Percentiles rank a stretch among this genome's conserved stretches.
Evolutionary conservation across 192 early-diverging fungal genomes (phyloP).

Genomic region (Umbelopsis vinacea): DNA sequence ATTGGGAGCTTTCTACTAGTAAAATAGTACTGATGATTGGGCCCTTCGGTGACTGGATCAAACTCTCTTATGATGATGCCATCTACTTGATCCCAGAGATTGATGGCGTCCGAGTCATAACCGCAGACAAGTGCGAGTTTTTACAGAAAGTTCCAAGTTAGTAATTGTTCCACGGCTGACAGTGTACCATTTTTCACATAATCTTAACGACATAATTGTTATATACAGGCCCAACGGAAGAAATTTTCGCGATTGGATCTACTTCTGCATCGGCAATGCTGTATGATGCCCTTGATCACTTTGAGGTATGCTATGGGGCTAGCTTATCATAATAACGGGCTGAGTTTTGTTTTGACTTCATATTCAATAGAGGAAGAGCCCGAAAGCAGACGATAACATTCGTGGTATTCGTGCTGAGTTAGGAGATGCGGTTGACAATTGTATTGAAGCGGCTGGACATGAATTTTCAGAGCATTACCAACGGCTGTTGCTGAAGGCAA

Average conservation of each 20-base stretch:
- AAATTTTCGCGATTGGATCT: slow-evolving; percentile 94
- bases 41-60: slow-evolving; percentile 90
- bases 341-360: neutral
- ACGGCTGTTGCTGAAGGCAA: slow-evolving; percentile 75
- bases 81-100: slow-evolving; percentile 88
- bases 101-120: slow-evolving; percentile 92
- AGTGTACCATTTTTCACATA: no score
- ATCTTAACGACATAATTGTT: neutral
- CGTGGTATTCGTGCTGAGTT: slow-evolving; percentile 83
- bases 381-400: slow-evolving; percentile 95
- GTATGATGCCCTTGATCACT: slow-evolving; percentile 79
- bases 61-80: slow-evolving; percentile 75
- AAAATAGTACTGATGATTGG: slow-evolving; percentile 87
- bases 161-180: neutral
- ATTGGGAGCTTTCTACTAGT: slow-evolving; percentile 61
- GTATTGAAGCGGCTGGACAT: slow-evolving; percentile 90
- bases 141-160: slow-evolving; percentile 86
- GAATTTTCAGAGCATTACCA: slow-evolving; percentile 82
- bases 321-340: neutral
- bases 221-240: slow-evolving; percentile 66
- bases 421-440: slow-evolving; percentile 84
- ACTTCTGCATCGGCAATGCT: slow-evolving; percentile 92
- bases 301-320: slow-evolving; percentile 50
- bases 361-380: slow-evolving; percentile 62
- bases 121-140: slow-evolving; percentile 81